Conservation (phyloP, 305 asterid genomes). For the Solanum hybrid region DNA sequence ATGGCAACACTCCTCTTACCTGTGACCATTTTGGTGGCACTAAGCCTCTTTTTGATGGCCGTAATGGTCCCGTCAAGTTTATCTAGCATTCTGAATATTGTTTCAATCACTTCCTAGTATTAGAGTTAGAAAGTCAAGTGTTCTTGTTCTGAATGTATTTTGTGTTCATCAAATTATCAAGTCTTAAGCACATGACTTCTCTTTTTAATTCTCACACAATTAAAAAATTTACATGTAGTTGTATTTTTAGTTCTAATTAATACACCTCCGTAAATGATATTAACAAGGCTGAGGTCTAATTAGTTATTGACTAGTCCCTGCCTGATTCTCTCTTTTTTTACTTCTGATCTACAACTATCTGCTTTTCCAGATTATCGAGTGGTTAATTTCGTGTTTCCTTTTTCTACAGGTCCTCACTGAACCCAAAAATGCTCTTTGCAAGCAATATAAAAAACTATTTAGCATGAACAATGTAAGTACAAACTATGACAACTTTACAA, state of each 20-base stretch:
- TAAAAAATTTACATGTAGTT: not conserved
- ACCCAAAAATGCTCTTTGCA: constrained; percentile 88
- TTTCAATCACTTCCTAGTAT: not conserved
- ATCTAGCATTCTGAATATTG: not conserved
- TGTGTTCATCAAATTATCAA: not conserved
- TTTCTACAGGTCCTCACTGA: constrained; percentile 60
- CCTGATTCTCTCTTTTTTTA: not conserved
- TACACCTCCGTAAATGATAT: not conserved
- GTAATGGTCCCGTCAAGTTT: not conserved
- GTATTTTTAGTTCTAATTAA: not conserved
- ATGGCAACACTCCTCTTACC: not conserved
- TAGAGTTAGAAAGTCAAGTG: not conserved
- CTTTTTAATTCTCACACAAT: not conserved
- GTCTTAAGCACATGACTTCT: not conserved
- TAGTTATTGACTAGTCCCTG: not conserved
- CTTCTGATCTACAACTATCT: constrained; percentile 1
- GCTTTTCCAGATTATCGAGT: not conserved
- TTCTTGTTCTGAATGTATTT: not conserved
- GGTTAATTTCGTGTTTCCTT: not conserved
- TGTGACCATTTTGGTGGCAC: not conserved
- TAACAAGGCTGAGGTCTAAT: not conserved
- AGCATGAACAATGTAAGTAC: constrained; percentile 71
- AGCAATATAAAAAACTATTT: constrained; percentile 85
- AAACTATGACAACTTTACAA: not conserved
- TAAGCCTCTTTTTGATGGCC: not conserved